Evolutionary conservation across 2,329 filamentous ascomycete genomes (phyloP).

Genomic region (Raffaelea deltoideospora): DNA sequence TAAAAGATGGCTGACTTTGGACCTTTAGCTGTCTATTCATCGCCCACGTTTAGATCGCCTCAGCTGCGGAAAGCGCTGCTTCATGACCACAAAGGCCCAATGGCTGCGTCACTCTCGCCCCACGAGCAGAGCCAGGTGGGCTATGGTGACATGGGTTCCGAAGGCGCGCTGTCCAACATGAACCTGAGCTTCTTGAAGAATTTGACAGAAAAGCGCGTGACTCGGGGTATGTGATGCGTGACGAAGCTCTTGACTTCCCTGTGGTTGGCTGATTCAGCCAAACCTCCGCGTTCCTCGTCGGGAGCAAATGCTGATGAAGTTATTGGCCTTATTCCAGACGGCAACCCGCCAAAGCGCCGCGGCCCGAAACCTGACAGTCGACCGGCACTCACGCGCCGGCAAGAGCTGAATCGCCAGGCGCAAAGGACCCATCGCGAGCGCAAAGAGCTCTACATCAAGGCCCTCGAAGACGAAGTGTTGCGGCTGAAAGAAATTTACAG

Average conservation of each 20-base stretch:
- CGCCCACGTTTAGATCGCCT: too few relatives aligned
- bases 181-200: conserved; percentile 51
- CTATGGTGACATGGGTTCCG: too few relatives aligned
- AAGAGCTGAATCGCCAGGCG: conserved; percentile 89
- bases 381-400: conserved; percentile 77
- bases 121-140: too few relatives aligned
- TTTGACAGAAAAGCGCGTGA: conserved; percentile 58
- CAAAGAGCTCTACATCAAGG: conserved; percentile 92
- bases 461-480: conserved; percentile 80
- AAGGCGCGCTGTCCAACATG: conserved; percentile 25
- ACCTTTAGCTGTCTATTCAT: too few relatives aligned
- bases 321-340: conserved; percentile 37
- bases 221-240: conserved; percentile 41
- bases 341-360: conserved; percentile 71
- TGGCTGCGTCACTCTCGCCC: too few relatives aligned
- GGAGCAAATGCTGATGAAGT: too few relatives aligned
- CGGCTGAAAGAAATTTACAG: conserved; percentile 77
- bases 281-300: too few relatives aligned
- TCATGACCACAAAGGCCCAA: too few relatives aligned
- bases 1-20: too few relatives aligned
- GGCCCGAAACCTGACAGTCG: conserved; percentile 96
- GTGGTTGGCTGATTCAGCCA: too few relatives aligned
- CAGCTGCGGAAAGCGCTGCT: too few relatives aligned
- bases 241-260: too few relatives aligned
- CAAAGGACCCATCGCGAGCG: conserved; percentile 90